Evolutionary conservation across 2,329 filamentous ascomycete genomes (phyloP), one percentile per base, ranked within the genome.

Genomic region (Juglanconis oblonga): DNA sequence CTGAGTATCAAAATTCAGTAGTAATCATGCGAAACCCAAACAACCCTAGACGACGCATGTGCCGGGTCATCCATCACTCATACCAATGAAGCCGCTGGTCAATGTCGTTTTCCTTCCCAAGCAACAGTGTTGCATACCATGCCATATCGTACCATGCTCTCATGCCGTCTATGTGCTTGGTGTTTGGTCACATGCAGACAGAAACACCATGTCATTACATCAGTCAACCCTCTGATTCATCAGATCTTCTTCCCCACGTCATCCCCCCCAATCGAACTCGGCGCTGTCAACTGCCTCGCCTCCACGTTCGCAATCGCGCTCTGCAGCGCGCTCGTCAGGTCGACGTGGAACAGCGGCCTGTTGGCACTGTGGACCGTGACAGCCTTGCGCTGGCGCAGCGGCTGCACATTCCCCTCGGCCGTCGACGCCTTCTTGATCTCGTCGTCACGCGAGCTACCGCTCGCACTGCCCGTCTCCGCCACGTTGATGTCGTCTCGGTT

Each of bases 341-440:
- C 95, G 56, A 97, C 85, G 71, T 99, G 95, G 83, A 99, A 98
- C 66, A 97, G 83, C 4, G 95, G 94, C 67, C 91, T 79, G 73
- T 96, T 95, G 64, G 96, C 77, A n/a, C 94, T 91, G 66, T 93
- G 89, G 14, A 98, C 87, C 4, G 91, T 82, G 1, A 89, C 87
- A 33, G 71, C 81, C 66, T 79, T 81, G 68, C 81, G 80, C 58
- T 73, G 77, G 38, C 71, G 71, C 40, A 79, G 70, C 51, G 24
- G 45, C 10, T 42, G 38, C 14, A 42, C 17, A 4, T 5, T n/a
- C 24, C 36, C 52, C 10, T 42, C n/a, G 51, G 50, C 42, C 13
- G 54, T 45, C 45, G 55, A 36, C 61, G 78, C 77, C 63, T 78
- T 78, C 58, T 78, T 74, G 35, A 80, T 65, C 56, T 74, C 73